A percentile compares a stretch with the other conserved stretches of the same genome.
Conservation (phyloP, 441 rosid species). For the Isatis lusitanica region DNA sequence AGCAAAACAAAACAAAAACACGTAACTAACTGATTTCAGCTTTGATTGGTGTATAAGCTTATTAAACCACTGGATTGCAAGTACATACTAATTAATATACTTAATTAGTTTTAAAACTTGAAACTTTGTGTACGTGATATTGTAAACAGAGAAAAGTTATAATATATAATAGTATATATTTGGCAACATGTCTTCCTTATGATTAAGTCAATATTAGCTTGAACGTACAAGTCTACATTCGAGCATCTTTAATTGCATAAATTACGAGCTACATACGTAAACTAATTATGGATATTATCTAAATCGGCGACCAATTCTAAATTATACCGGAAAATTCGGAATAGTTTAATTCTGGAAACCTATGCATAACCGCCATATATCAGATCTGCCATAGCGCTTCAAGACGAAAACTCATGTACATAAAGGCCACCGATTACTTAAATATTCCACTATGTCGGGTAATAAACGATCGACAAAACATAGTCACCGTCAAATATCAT, state of each 20-base stretch:
- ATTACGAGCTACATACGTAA: not conserved
- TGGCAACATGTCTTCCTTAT: not conserved
- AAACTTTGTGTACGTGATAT: not conserved
- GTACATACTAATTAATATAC: not conserved
- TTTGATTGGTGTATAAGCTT: not conserved
- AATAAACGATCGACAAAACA: conserved; percentile 2
- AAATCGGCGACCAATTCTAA: not conserved
- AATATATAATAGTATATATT: not conserved
- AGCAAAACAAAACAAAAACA: not conserved
- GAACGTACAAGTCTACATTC: not conserved
- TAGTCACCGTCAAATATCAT: not conserved
- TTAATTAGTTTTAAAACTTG: not conserved
- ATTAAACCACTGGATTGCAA: not conserved
- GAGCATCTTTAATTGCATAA: conserved; percentile 8
- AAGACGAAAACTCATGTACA: conserved; percentile 9
- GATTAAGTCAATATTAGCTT: not conserved
- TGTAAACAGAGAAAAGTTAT: not conserved
- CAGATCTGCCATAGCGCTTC: not conserved
- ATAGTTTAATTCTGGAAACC: conserved; percentile 2
- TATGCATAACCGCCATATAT: not conserved
- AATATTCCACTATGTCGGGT: conserved; percentile 22
- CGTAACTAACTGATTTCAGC: not conserved
- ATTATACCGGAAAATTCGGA: not conserved
- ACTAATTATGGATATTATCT: not conserved
- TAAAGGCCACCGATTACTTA: conserved; percentile 3